Conservation (phyloP, 495 filamentous ascomycete species). For the Cenococcum geophilum region DNA sequence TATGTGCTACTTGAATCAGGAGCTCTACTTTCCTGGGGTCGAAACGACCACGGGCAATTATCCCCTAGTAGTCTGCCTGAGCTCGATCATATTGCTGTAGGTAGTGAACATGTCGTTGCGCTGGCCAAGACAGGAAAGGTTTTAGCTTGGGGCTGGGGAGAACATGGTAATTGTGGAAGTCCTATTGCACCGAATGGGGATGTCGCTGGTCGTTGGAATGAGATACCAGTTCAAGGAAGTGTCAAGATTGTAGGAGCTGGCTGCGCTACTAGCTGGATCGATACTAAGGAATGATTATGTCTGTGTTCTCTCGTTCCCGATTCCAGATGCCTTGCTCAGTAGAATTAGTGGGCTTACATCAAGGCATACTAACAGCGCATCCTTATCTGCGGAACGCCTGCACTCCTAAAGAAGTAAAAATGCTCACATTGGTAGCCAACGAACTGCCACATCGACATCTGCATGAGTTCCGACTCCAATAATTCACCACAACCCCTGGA, state of each 20-base stretch:
- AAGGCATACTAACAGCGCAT: too few species aligned
- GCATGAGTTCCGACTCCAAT: neutral
- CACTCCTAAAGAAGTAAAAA: too few species aligned
- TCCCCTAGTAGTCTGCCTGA: slow-evolving; percentile 51
- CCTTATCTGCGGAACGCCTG: too few species aligned
- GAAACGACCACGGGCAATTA: slow-evolving; percentile 77
- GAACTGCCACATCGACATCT: neutral
- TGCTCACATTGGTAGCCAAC: neutral
- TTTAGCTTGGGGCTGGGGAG: slow-evolving; percentile 87
- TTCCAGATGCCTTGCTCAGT: too few species aligned
- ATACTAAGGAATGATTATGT: neutral
- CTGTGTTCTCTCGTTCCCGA: neutral
- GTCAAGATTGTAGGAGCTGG: neutral
- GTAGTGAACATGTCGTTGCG: slow-evolving; percentile 81
- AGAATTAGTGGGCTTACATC: too few species aligned
- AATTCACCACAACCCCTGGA: slow-evolving; percentile 1
- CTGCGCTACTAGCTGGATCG: slow-evolving; percentile 2
- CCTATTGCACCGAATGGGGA: neutral
- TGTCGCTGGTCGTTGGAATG: neutral
- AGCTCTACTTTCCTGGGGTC: slow-evolving; percentile 59
- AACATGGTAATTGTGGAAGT: slow-evolving; percentile 89
- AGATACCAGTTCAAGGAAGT: neutral
- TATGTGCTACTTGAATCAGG: slow-evolving; percentile 59
- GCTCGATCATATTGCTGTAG: slow-evolving; percentile 58
- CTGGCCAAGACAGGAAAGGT: slow-evolving; percentile 55